Percentiles rank a stretch among this genome's conserved stretches.
Evolutionary conservation across 148 eudicot genomes (phyloP).

Genomic region (Suaeda aralocaspica): DNA sequence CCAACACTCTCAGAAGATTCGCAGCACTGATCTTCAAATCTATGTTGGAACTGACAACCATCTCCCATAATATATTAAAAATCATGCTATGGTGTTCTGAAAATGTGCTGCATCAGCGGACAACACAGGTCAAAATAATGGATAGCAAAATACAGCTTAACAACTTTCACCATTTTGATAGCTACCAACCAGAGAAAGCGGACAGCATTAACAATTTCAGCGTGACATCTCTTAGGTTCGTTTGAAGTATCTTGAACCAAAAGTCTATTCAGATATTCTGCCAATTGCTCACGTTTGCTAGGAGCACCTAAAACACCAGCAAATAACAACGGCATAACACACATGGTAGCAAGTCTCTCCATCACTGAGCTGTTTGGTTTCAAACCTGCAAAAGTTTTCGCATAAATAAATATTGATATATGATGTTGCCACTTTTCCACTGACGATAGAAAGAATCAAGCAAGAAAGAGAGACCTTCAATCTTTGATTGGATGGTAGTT

Average conservation of each 20-base stretch:
- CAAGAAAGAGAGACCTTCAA: slow-evolving; percentile 43
- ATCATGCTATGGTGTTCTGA: slow-evolving; percentile 71
- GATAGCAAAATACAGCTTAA: slow-evolving; percentile 6
- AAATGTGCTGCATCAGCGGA: slow-evolving; percentile 50
- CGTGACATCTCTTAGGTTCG: slow-evolving; percentile 42
- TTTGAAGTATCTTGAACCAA: slow-evolving; percentile 53
- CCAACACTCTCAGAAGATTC: slow-evolving; percentile 78
- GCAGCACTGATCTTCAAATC: slow-evolving; percentile 82
- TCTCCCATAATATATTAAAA: slow-evolving; percentile 88
- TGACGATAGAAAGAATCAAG: slow-evolving; percentile 1
- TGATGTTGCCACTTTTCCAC: not conserved
- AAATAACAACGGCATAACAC: slow-evolving; percentile 76
- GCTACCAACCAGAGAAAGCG: slow-evolving; percentile 77
- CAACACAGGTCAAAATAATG: slow-evolving; percentile 13
- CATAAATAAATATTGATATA: not conserved
- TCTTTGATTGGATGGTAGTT: slow-evolving; percentile 45
- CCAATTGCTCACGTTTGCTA: slow-evolving; percentile 60
- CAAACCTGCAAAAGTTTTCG: slow-evolving; percentile 46
- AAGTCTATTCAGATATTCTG: slow-evolving; percentile 61
- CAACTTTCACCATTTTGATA: not conserved
- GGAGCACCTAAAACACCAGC: slow-evolving; percentile 88
- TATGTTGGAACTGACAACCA: slow-evolving; percentile 82
- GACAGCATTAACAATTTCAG: slow-evolving; percentile 62
- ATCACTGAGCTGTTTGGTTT: slow-evolving; percentile 58
- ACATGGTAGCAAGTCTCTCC: slow-evolving; percentile 72